Evolutionary conservation across 257 asterid genomes (phyloP), one percentile per base, ranked within the genome.

Genomic region (Nicotiana tomentosiformis): DNA sequence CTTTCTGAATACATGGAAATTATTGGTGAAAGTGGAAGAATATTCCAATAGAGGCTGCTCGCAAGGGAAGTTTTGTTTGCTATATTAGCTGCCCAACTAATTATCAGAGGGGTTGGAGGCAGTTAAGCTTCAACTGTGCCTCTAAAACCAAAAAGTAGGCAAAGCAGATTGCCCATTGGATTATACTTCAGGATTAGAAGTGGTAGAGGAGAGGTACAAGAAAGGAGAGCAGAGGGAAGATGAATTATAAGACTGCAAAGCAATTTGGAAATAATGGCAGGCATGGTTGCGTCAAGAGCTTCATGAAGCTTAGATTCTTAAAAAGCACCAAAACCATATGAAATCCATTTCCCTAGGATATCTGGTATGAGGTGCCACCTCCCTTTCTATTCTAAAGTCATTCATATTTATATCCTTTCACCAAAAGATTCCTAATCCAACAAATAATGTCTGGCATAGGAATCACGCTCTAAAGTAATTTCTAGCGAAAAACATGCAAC

Each of bases 301-400:
- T 23, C 37, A 72, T 23, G 61, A 72, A 72, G 79, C 60, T 43
- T 72, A 46, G 79, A 72, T 49, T 46, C 37, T 46, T 72, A 16
- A 35, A 46, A 72, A 72, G 79, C 79, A 46, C 61, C 79, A 72
- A 72, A 69, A n/a, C 29, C 78, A 69, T 20, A 20, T 70, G 35
- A 72, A 43, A 46, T 20, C 78, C 78, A 46, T 23, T 43, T 46
- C 78, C 14, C 49, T 72, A 4, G 11, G 37, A 12, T 46, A 72
- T 12, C 18, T 20, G 37, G 23, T 70, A 70, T 70, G 60, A 70
- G 37, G 78, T 43, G 35, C 15, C 14, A 23, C 58, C 78, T 43
- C 35, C 78, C 57, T 39, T 69, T 20, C 78, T 29, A 29, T 30
- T 65, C 43, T 29, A 20, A 70, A 20, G 26, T 20, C 20, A 70